Evolutionary conservation across 2,329 filamentous ascomycete species (phyloP).

Genomic region (Xylariaceae sp.): DNA sequence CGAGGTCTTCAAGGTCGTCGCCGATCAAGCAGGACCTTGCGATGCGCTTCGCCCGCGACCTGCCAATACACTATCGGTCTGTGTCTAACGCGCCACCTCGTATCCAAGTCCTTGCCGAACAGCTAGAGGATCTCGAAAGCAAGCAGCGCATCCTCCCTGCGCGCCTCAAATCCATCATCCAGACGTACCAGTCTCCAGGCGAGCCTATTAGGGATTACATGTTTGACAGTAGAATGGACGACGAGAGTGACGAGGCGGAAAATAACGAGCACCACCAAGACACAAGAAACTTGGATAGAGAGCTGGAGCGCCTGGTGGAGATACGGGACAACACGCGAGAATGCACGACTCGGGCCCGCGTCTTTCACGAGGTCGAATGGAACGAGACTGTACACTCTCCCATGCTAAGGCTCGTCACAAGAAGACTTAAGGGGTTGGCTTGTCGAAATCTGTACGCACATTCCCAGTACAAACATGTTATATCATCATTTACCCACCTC

Average conservation of each 20-base stretch:
- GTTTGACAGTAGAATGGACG: too few relatives aligned
- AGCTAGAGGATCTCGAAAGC: neutral
- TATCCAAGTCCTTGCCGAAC: neutral
- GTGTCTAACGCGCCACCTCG: neutral
- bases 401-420: constrained; percentile 9
- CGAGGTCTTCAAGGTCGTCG: neutral
- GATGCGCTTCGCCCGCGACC: constrained; percentile 7
- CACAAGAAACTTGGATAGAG: neutral
- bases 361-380: constrained; percentile 9
- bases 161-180: neutral
- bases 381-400: constrained; percentile 9
- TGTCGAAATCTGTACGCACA: constrained; percentile 12
- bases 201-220: constrained; percentile 9
- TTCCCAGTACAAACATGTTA: too few relatives aligned
- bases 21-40: constrained; percentile 5
- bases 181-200: neutral
- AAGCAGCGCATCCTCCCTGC: constrained; percentile 4
- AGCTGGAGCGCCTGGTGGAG: constrained; percentile 8
- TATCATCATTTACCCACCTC: too few relatives aligned
- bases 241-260: neutral
- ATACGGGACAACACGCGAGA: constrained; percentile 10
- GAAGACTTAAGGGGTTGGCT: neutral
- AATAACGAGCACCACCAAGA: neutral
- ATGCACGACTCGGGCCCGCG: neutral
- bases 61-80: neutral